Evolutionary conservation across 2,329 filamentous ascomycete species (phyloP).

Genomic region (Calonectria henricotiae): DNA sequence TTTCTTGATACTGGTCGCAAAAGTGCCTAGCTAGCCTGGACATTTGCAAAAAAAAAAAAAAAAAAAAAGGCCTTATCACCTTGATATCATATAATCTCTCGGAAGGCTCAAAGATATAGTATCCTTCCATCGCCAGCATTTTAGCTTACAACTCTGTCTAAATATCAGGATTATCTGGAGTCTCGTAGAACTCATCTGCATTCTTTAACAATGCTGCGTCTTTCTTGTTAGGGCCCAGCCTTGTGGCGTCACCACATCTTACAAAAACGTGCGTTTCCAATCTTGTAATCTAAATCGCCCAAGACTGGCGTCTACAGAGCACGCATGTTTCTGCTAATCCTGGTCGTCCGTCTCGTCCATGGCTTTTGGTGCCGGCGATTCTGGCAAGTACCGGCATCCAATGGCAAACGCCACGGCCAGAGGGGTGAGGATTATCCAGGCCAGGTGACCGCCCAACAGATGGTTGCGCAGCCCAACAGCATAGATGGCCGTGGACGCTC

Average conservation of each 20-base stretch:
- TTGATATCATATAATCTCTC: neutral
- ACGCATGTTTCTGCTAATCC: slow-evolving; percentile 3
- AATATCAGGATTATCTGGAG: neutral
- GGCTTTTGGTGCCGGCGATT: slow-evolving; percentile 46
- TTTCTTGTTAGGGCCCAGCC: too few species aligned
- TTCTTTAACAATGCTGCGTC: too few species aligned
- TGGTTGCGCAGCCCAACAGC: slow-evolving; percentile 77
- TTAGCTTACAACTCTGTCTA: too few species aligned
- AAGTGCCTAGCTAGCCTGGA: neutral
- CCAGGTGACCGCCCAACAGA: slow-evolving; percentile 73
- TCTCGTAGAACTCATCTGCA: neutral
- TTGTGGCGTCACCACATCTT: too few species aligned
- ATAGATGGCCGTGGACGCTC: slow-evolving; percentile 77
- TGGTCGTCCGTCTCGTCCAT: slow-evolving; percentile 35
- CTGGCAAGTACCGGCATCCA: slow-evolving; percentile 51
- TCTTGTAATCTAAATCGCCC: neutral
- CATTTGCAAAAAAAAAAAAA: neutral
- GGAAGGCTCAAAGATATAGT: neutral
- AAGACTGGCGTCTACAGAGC: too few species aligned
- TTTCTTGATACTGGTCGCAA: neutral
- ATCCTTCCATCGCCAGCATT: neutral
- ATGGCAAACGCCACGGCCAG: slow-evolving; percentile 52
- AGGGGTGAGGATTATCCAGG: slow-evolving; percentile 57
- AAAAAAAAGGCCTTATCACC: neutral
- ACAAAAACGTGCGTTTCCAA: neutral